These are phyloP conservation scores for Daldinia bambusicola DNA, from an alignment of 495 filamentous ascomycete genomes.

Conservation along the genomic window DNA sequence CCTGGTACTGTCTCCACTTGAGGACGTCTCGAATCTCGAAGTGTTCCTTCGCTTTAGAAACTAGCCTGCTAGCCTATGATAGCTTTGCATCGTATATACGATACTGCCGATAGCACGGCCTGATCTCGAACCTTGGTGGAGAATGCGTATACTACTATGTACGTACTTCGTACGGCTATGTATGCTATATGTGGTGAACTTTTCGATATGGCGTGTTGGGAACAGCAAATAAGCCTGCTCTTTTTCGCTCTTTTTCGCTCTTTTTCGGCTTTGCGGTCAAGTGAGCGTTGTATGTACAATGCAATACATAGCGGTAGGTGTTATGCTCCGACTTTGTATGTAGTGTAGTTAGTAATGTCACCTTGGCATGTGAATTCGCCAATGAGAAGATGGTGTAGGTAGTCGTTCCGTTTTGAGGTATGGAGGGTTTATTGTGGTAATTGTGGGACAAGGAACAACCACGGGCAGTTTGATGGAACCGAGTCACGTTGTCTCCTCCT, in stretches of 20 bases:
- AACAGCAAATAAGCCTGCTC: not conserved
- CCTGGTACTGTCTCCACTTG: conserved; percentile 6
- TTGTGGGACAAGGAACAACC: conserved; percentile 8
- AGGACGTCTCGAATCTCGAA: conserved; percentile 15
- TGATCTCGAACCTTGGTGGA: conserved; percentile 11
- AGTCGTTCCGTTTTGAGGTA: conserved; percentile 1
- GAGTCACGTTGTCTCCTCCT: conserved; percentile 36
- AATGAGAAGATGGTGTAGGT: conserved; percentile 9
- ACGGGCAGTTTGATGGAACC: conserved; percentile 31
- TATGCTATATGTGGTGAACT: not conserved
- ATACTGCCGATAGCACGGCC: conserved; percentile 1
- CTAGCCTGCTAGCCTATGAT: conserved; percentile 3
- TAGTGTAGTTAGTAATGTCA: conserved; percentile 21
- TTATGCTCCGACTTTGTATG: too few relatives aligned
- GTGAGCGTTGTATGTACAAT: conserved; percentile 13
- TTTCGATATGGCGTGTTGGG: conserved; percentile 20
- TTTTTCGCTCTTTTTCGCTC: conserved; percentile 9
- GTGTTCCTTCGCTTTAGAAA: conserved; percentile 17
- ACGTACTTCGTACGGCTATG: not conserved
- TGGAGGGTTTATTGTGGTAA: not conserved
- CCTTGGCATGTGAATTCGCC: conserved; percentile 18
- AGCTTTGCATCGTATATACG: conserved; percentile 3
- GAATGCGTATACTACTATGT: conserved; percentile 7
- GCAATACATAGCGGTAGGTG: too few relatives aligned
- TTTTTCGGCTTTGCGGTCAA: conserved; percentile 11